Percentiles rank a stretch among this genome's conserved stretches.
Conservation (phyloP, 2,329 filamentous ascomycete species). For the Hypoxylon sp. region DNA sequence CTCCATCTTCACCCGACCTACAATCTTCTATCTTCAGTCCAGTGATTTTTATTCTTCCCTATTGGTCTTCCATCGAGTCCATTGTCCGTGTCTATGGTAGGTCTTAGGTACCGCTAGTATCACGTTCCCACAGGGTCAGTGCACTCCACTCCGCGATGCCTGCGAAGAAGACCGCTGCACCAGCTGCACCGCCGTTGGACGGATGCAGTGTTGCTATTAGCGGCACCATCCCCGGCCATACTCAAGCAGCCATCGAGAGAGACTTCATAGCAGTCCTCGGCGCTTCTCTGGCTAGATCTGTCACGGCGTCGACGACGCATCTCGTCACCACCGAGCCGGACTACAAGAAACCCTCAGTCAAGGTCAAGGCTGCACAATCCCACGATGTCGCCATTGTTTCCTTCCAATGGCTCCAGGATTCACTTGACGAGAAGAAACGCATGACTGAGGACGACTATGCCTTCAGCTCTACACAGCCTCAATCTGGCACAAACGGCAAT, state of each 20-base stretch:
- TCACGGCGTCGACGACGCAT: constrained; percentile 62
- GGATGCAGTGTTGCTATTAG: constrained; percentile 64
- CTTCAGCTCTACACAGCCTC: constrained; percentile 27
- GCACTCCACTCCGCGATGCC: constrained; percentile 30
- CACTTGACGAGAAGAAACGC: constrained; percentile 52
- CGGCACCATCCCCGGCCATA: constrained; percentile 64
- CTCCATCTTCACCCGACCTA: too few relatives aligned
- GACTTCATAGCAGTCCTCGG: constrained; percentile 57
- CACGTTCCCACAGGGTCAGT: too few relatives aligned
- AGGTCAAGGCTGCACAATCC: constrained; percentile 58
- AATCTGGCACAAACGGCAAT: constrained; percentile 19
- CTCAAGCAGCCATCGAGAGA: constrained; percentile 58
- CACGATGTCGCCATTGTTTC: constrained; percentile 63
- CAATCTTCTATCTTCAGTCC: too few relatives aligned
- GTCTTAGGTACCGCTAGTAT: neutral
- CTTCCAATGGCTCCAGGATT: constrained; percentile 70
- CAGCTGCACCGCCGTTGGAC: constrained; percentile 49
- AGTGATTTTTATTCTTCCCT: neutral
- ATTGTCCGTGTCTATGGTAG: neutral
- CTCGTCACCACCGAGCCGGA: constrained; percentile 64
- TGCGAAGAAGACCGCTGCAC: constrained; percentile 27
- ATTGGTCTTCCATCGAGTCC: too few relatives aligned
- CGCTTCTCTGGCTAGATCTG: constrained; percentile 54
- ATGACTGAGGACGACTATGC: constrained; percentile 47
- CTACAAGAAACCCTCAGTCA: constrained; percentile 57